Conservation (phyloP, 192 early-diverging fungal species). For the Chytriomyces confervae region DNA sequence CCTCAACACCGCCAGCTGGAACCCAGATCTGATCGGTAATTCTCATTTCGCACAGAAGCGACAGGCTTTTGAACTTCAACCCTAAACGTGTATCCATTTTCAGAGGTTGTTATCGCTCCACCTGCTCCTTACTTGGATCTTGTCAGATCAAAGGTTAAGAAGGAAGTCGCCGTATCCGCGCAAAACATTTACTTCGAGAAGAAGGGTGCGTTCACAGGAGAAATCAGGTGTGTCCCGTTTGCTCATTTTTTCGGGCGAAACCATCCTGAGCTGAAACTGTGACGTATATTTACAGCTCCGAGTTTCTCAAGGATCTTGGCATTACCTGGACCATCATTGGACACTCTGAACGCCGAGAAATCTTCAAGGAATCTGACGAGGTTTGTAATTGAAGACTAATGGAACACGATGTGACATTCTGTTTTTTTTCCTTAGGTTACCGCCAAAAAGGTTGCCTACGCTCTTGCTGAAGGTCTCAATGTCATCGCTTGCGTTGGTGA, state of each 20-base stretch:
- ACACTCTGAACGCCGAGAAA: slow-evolving; percentile 97
- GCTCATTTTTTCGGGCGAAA: slow-evolving; percentile 74
- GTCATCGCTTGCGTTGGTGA: slow-evolving; percentile 97
- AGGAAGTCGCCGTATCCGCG: slow-evolving; percentile 89
- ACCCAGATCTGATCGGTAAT: slow-evolving; percentile 71
- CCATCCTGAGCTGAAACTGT: slow-evolving; percentile 42
- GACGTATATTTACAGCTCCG: slow-evolving; percentile 58
- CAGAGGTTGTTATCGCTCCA: slow-evolving; percentile 97
- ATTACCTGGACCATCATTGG: slow-evolving; percentile 97
- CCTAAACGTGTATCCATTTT: slow-evolving; percentile 18
- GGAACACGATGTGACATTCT: slow-evolving; percentile 13
- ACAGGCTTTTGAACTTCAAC: too few species aligned
- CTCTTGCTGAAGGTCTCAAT: slow-evolving; percentile 84
- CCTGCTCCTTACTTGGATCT: slow-evolving; percentile 89
- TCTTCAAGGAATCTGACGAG: slow-evolving; percentile 87
- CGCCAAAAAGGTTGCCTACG: slow-evolving; percentile 89
- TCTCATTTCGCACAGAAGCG: slow-evolving; percentile 1
- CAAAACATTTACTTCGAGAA: slow-evolving; percentile 91
- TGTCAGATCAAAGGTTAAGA: slow-evolving; percentile 76
- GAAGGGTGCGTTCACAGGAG: slow-evolving; percentile 96
- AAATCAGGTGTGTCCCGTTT: slow-evolving; percentile 71
- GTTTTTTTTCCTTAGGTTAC: slow-evolving; percentile 55
- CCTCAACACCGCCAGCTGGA: slow-evolving; percentile 76
- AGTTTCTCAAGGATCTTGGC: slow-evolving; percentile 94
- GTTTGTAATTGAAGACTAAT: slow-evolving; percentile 36